Base-by-base conservation (phyloP, 2,329 filamentous ascomycete species). In the Claviceps sp. region DNA sequence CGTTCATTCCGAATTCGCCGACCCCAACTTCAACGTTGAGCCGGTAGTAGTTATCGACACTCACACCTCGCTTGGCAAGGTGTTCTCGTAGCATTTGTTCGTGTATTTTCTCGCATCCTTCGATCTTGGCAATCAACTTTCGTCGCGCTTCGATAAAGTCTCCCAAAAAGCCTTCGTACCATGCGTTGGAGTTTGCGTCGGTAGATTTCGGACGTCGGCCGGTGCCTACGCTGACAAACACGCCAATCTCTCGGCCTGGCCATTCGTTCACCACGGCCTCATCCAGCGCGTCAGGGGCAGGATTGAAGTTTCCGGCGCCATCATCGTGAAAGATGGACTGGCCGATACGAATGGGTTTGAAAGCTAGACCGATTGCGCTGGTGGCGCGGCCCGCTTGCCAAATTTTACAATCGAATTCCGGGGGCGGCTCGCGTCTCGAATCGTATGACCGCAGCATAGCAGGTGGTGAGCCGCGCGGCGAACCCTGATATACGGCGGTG, bases 381-480 rank as follows among this genome's bases (percentile, higher is more conserved):
- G 93, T 98, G n/a, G 93, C 93, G 55, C 93, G 82, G 11, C 93
- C 93, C 4, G 93, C 93, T 70, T 98, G 85, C 93, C 93, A 98
- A 53, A 98, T 93, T 46, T 85, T 95, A 68, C 90, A 95, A 63
- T 95, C 86, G 55, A 88, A 91, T 66, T 96, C 90, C 2, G 91
- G 86, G 0, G 89, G 79, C 0, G 90, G 86, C 66, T 97, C 93
- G 66, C 86, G 88, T 61, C 91, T 80, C 16, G 93, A 97, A 65
- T 97, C 91, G 68, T 98, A 98, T 2, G 91, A 97, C 58, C 93
- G 84, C 52, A 98, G 73, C 54, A 97, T 68, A 8, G 84, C 84
- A 2, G 90, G 78, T 1, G 80, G 74, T 6, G 79, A 78, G 41
- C 81, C 80, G 59, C 79, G 82, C 3, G 76, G 75, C 0, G 88